Evolutionary conservation across 352 stramenopile species (phyloP), one percentile per base, ranked within the genome.

Genomic region (Pythium aristosporum): DNA sequence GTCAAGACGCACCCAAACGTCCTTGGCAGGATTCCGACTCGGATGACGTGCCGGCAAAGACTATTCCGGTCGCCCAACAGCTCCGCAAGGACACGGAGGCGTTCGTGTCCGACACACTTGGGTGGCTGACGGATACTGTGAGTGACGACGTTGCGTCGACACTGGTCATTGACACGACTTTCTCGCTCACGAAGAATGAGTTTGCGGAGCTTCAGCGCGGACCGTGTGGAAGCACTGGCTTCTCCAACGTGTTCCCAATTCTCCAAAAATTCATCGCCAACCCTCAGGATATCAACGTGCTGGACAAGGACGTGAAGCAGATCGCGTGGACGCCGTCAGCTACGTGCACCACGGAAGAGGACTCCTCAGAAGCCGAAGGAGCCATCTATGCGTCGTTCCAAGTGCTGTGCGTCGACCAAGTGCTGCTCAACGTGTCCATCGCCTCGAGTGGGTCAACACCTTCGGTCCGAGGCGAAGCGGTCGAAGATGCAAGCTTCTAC

Each of bases 361-460:
- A 62, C n/a, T 32, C 42, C 11, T 23, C 56, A 7, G 61, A 72
- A n/a, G 53, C 74, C 25, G 63, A 74, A 32, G 70, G 70, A 32
- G 63, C 61, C 4, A 51, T 63, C 11, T 67, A 74, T 28, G 70
- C 53, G 12, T 55, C 63, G 15, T 69, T 76, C 32, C 56, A 61
- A 25, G 49, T 65, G 15, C 65, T 41, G 15, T 76, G 67, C 39
- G 46, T 37, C 28, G 30, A 69, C 0, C 41, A 49, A 3, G 16
- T 72, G 13, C 44, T 74, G 5, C 58, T 76, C 11, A 74, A 68
- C 28, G 57, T 65, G 5, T 63, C 61, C 0, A 69, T 63, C 36
- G 63, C 55, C 12, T 62, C 50, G 8, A 62, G 70, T 4, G 63
- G 70, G 2, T 48, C 72, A 20, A 69, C 67, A 7, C 72, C 72